Percentiles rank a stretch among this genome's conserved stretches.
phyloP scores from a whole-genome alignment of 176 grass and related monocot genomes.

The Otatea glauca region DNA sequence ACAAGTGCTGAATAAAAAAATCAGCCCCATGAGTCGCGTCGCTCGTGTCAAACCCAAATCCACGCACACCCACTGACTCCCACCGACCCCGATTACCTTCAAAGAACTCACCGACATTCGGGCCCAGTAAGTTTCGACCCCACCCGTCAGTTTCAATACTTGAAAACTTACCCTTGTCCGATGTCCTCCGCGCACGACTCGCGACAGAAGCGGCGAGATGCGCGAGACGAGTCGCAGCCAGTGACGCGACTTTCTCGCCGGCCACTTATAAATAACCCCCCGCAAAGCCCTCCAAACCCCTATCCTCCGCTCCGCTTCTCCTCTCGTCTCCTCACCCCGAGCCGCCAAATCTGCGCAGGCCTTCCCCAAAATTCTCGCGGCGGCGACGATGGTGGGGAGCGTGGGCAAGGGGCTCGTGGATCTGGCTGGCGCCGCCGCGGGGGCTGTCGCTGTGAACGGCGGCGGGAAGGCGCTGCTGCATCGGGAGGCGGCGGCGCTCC shows the following conservation, averaged over 20 bases:
- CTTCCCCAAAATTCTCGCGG: background rate
- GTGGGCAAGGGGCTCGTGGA: constrained; percentile 62
- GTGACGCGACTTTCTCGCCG: background rate
- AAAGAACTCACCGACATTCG: accelerated
- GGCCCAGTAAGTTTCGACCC: accelerated
- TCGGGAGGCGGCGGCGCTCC: constrained; percentile 23
- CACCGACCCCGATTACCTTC: accelerated
- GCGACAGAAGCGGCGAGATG: background rate
- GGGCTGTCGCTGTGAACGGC: background rate
- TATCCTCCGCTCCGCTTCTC: background rate
- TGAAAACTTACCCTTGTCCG: constrained; percentile 5
- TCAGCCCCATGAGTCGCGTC: too few relatives aligned
- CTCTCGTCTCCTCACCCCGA: background rate
- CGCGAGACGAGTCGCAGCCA: background rate
- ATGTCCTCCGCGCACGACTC: constrained; percentile 1
- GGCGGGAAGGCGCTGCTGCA: background rate
- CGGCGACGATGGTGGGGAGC: constrained; percentile 69
- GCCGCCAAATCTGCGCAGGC: constrained; percentile 41
- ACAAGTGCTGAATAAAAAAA: too few relatives aligned
- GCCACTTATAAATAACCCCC: constrained; percentile 9
- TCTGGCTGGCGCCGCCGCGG: constrained; percentile 19
- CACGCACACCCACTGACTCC: background rate
- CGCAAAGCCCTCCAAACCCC: constrained; percentile 38
- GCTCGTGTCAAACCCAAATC: too few relatives aligned
- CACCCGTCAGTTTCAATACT: accelerated